Conservation (phyloP, 2,329 filamentous ascomycete genomes). For the Sporothrix protearum region DNA sequence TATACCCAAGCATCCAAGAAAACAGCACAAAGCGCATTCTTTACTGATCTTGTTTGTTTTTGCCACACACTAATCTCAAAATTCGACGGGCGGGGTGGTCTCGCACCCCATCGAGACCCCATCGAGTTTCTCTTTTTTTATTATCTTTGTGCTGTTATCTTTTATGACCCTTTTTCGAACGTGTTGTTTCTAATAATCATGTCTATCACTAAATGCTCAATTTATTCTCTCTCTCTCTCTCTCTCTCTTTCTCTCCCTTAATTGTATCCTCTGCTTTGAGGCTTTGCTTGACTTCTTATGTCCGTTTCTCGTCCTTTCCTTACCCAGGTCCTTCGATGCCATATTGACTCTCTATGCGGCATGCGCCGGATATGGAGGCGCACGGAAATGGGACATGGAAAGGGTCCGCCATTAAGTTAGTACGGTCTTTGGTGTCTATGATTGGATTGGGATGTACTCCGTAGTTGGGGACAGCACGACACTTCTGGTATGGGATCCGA, state of each 20-base stretch:
- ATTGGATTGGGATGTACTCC: not conserved
- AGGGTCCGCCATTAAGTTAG: not conserved
- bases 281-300: not conserved
- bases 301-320: not conserved
- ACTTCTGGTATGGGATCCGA: not conserved
- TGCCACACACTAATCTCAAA: not conserved
- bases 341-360: not conserved
- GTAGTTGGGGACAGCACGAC: not conserved
- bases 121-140: not conserved
- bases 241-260: not conserved
- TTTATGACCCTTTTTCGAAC: not conserved
- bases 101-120: not conserved
- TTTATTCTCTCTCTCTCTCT: not conserved
- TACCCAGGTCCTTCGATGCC: no score
- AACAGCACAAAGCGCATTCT: constrained; percentile 6
- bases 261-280: not conserved
- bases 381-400: not conserved
- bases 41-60: not conserved
- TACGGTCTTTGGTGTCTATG: not conserved
- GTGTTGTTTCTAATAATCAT: not conserved
- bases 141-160: not conserved
- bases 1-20: constrained; percentile 12
- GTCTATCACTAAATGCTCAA: not conserved
- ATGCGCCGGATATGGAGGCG: not conserved
- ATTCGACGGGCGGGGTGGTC: not conserved